These are phyloP conservation scores for Nemophila menziesii DNA, from an alignment of 257 asterid genomes.

Conservation along the genomic window DNA sequence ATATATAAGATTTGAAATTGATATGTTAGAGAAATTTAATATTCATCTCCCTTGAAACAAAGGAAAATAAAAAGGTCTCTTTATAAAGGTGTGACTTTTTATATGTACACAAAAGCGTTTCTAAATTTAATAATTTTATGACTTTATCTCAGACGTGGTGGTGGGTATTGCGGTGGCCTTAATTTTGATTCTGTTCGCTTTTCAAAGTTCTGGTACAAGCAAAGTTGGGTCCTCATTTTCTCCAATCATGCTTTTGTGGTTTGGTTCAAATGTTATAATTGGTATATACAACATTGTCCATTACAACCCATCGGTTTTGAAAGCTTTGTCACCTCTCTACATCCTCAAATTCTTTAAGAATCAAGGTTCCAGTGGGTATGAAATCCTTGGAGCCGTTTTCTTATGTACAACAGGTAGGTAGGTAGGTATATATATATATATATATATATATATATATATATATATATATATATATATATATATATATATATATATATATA, in stretches of 20 bases:
- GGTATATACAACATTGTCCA: conserved; percentile 12
- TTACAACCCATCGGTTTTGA: conserved; percentile 5
- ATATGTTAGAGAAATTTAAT: too few species aligned
- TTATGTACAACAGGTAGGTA: conserved; percentile 12
- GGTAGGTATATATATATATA: too few species aligned
- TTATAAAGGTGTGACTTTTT: too few species aligned
- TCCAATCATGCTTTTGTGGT: conserved; percentile 16
- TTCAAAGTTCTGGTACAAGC: conserved; percentile 17
- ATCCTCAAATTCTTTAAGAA: not conserved
- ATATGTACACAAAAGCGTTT: too few species aligned
- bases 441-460: too few species aligned
- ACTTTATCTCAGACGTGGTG: conserved; percentile 8
- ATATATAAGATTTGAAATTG: too few species aligned
- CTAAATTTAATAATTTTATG: too few species aligned
- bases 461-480: too few species aligned
- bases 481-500: too few species aligned
- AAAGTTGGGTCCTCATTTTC: too few species aligned
- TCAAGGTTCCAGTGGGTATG: conserved; percentile 1
- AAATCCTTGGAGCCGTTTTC: conserved; percentile 15
- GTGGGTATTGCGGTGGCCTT: conserved; percentile 10
- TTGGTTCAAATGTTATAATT: conserved; percentile 4
- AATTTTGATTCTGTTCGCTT: conserved; percentile 5
- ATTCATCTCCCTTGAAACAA: too few species aligned
- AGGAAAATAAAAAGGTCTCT: too few species aligned
- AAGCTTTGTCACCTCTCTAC: conserved; percentile 11